Evolutionary conservation across 305 asterid genomes (phyloP).

Genomic region (Coffea humblotiana): DNA sequence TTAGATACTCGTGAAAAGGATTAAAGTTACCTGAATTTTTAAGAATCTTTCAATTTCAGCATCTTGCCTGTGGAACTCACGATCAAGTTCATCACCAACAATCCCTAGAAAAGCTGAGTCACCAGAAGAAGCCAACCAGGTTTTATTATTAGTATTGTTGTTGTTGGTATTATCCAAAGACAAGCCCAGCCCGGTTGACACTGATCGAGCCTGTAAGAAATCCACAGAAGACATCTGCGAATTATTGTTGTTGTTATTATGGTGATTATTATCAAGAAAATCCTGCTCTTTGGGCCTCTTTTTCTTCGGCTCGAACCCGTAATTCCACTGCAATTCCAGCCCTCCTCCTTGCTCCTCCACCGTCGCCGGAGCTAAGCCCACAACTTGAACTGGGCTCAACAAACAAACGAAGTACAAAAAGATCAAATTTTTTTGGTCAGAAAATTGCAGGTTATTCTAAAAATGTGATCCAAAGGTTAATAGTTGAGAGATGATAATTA

Average conservation of each 20-base stretch:
- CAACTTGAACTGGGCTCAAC: conserved; percentile 59
- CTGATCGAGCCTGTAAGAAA: conserved; percentile 77
- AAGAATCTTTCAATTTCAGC: conserved; percentile 82
- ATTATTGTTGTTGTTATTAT: conserved; percentile 50
- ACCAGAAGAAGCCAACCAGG: conserved; percentile 62
- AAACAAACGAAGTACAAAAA: neutral
- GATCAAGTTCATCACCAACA: conserved; percentile 68
- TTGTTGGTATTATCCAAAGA: conserved; percentile 64
- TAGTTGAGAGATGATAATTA: conserved; percentile 24
- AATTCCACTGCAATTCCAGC: conserved; percentile 66
- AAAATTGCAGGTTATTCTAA: neutral
- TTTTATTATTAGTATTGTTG: conserved; percentile 20
- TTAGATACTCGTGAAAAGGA: neutral
- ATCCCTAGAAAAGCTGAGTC: conserved; percentile 76
- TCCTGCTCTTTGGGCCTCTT: conserved; percentile 73
- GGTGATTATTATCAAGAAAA: conserved; percentile 53
- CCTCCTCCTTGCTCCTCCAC: conserved; percentile 47
- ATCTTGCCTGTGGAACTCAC: conserved; percentile 78
- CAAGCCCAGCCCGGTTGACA: conserved; percentile 91
- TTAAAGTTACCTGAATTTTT: conserved; percentile 62
- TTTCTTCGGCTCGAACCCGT: conserved; percentile 56
- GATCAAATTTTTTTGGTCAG: neutral
- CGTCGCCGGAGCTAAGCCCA: conserved; percentile 57
- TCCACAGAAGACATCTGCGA: conserved; percentile 83
- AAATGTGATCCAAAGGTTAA: neutral